Evolutionary conservation across 768 basidiomycete genomes (phyloP), one percentile per base, ranked within the genome.

Genomic region (Mycena vulgaris): DNA sequence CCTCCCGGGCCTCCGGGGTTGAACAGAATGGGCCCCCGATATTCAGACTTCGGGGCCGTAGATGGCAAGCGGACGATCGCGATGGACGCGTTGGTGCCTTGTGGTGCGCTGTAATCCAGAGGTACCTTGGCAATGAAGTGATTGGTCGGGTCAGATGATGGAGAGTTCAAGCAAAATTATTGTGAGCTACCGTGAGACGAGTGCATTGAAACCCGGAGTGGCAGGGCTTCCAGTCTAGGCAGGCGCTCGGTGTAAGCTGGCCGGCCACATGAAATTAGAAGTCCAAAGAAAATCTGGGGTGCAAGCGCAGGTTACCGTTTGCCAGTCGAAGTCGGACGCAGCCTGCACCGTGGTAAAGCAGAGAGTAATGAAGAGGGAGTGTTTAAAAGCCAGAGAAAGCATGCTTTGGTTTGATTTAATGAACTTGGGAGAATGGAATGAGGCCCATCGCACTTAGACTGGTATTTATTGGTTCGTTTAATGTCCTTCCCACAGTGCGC

Each of bases 1-100:
- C 72, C 72, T n/a, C 77, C 78, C 1, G 78, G 76, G 0, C 76
- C 77, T 2, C 76, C 76, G 2, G 77, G 81, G 65, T 80, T 82
- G 73, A 78, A 79, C 6, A 81, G 70, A 25, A 82, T 73, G 0
- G 80, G 80, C 0, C 80, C 81, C 5, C 68, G 70, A 52, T 79
- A 80, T 23, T 70, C 57, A 10, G 69, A 62, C 2, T 59, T 28
- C 1, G 71, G 52, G 31, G 74, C 23, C 17, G 59, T 71, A 2
- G 81, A 63, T 3, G 77, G 75, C 35, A 77, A 57, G 48, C 75
- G 69, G n/a, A 79, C 67, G 25, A 81, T 17, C 1, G 81, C 79
- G 25, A 82, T 69, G 14, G 72, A 74, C 14, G 77, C 76, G 25
- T 70, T 52, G 8, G 37, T 66, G n/a, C 55, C 66, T 11, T 56